phyloP scores from a whole-genome alignment of 2,329 filamentous ascomycete genomes.

The Claviceps quebecensis region DNA sequence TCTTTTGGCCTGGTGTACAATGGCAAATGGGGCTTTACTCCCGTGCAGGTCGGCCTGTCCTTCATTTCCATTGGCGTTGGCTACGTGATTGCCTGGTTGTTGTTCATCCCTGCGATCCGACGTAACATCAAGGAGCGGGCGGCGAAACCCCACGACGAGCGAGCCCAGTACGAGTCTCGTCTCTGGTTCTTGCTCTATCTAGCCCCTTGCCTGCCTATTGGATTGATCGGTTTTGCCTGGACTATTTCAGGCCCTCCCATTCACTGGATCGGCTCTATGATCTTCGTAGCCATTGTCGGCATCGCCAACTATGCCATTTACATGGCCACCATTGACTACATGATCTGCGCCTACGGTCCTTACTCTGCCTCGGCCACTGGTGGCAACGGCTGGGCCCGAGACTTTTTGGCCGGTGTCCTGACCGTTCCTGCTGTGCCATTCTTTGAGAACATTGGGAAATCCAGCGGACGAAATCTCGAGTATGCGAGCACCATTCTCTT shows the following conservation, averaged over 20 bases:
- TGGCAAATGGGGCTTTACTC: conserved; percentile 47
- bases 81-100: conserved; percentile 47
- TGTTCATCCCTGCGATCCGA: conserved; percentile 43
- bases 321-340: conserved; percentile 67
- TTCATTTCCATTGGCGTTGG: conserved; percentile 55
- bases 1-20: conserved; percentile 54
- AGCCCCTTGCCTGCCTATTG: conserved; percentile 47
- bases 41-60: conserved; percentile 40
- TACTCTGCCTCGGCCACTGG: conserved; percentile 64
- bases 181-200: conserved; percentile 51
- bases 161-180: conserved; percentile 55
- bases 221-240: conserved; percentile 58
- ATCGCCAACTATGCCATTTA: conserved; percentile 64
- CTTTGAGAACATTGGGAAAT: conserved; percentile 40
- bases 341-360: conserved; percentile 59
- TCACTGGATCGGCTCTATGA: conserved; percentile 54
- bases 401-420: conserved; percentile 59
- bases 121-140: conserved; percentile 37
- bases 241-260: conserved; percentile 48
- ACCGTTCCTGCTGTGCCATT: conserved; percentile 55
- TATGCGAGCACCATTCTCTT: conserved; percentile 51
- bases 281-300: conserved; percentile 52
- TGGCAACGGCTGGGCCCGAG: conserved; percentile 60
- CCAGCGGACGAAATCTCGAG: conserved; percentile 35
- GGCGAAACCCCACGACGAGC: conserved; percentile 37